These are phyloP conservation scores for Batkoa obscura DNA, from an alignment of 371 early-diverging fungal species.

Conservation along the genomic window DNA sequence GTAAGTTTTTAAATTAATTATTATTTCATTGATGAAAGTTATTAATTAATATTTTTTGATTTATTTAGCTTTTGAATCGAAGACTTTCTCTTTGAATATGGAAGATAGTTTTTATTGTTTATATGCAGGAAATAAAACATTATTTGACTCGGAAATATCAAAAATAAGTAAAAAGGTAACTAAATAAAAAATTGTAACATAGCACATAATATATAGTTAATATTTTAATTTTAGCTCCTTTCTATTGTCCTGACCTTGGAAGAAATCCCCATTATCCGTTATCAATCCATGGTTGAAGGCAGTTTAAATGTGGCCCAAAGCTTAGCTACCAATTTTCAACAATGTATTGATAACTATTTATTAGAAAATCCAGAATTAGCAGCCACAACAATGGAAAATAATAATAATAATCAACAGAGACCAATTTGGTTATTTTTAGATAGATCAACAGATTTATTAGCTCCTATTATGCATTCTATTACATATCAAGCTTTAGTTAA, in stretches of 20 bases:
- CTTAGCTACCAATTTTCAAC: conserved; percentile 29
- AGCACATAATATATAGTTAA: conserved; percentile 3
- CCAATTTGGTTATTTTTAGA: conserved; percentile 69
- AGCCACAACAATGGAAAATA: too few relatives aligned
- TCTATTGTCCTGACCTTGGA: conserved; percentile 58
- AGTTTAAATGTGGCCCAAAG: conserved; percentile 20
- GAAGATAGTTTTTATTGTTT: conserved; percentile 38
- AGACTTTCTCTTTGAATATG: conserved; percentile 55
- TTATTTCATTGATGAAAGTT: neutral
- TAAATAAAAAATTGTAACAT: neutral
- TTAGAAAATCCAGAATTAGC: conserved; percentile 23
- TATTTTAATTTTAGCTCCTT: conserved; percentile 20
- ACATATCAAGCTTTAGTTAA: conserved; percentile 91
- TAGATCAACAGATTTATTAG: conserved; percentile 64
- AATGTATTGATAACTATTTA: conserved; percentile 35
- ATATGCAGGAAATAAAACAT: conserved; percentile 24
- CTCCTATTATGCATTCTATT: conserved; percentile 83
- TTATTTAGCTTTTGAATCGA: conserved; percentile 46
- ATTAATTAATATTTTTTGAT: too few relatives aligned
- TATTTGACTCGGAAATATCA: conserved; percentile 34
- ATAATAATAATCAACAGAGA: conserved; percentile 10
- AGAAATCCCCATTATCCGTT: conserved; percentile 73
- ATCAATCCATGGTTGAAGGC: conserved; percentile 37
- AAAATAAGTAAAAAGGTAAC: conserved; percentile 41
- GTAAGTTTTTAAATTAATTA: conserved; percentile 13